A percentile compares a stretch with the other conserved stretches of the same genome.
Conservation (phyloP, 495 filamentous ascomycete genomes). For the Lophiotrema nucula region DNA sequence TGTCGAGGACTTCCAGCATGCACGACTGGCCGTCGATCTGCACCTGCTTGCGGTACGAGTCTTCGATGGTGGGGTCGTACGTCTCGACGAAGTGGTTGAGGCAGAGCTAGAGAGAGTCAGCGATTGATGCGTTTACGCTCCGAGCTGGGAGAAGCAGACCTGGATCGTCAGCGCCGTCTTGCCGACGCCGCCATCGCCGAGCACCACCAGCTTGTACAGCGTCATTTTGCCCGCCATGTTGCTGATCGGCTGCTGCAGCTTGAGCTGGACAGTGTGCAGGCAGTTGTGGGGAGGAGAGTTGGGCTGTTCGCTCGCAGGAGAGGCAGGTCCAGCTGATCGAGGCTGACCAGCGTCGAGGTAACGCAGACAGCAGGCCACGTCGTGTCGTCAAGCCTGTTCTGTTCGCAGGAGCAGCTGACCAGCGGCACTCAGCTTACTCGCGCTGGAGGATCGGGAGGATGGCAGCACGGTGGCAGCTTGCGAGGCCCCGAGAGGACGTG, state of each 20-base stretch:
- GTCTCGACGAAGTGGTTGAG: constrained; percentile 79
- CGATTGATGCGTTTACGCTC: background rate
- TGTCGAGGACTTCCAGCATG: constrained; percentile 98
- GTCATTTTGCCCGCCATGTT: constrained; percentile 84
- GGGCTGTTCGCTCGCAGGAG: background rate
- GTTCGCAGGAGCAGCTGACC: constrained; percentile 21
- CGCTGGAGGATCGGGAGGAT: background rate
- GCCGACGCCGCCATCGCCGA: constrained; percentile 89
- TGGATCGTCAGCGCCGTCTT: constrained; percentile 98
- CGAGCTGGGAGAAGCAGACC: constrained; percentile 50
- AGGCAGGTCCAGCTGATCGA: background rate
- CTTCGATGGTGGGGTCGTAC: constrained; percentile 96
- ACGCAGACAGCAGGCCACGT: constrained; percentile 16
- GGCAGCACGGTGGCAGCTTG: background rate
- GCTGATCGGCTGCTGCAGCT: constrained; percentile 1
- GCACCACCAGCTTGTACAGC: constrained; percentile 96
- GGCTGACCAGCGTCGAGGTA: constrained; percentile 1
- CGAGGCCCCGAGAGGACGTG: constrained; percentile 1
- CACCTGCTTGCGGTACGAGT: constrained; percentile 97
- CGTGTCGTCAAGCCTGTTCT: constrained; percentile 9
- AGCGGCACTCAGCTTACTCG: constrained; percentile 20
- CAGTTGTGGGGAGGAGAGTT: background rate
- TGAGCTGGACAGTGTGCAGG: background rate
- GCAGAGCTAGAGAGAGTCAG: constrained; percentile 54
- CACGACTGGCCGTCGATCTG: constrained; percentile 95